phyloP scores from a whole-genome alignment of 176 grass and related monocot species.

The Aegilops longissima region DNA sequence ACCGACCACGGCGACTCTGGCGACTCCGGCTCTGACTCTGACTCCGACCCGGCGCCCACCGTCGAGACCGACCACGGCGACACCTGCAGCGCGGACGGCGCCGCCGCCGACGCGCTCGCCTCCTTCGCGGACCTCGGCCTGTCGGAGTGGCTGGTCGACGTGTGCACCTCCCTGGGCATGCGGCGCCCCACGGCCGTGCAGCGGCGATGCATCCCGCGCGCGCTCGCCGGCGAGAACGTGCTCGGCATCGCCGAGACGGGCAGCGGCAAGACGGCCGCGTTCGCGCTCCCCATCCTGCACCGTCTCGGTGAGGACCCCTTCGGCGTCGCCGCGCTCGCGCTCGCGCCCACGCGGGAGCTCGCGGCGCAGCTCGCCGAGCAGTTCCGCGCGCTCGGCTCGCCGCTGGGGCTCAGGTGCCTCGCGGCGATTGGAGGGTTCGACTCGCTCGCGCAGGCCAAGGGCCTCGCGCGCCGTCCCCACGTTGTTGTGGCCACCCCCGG shows the following conservation, averaged over 20 bases:
- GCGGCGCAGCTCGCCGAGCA: slow-evolving; percentile 87
- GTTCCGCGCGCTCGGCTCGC: slow-evolving; percentile 84
- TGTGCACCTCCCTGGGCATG: slow-evolving; percentile 63
- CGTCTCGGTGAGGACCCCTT: slow-evolving; percentile 72
- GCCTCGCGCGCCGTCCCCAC: slow-evolving; percentile 66
- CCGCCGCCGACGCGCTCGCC: neutral
- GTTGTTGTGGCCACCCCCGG: slow-evolving; percentile 87
- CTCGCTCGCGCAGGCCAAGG: slow-evolving; percentile 73
- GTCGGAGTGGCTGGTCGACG: slow-evolving; percentile 65
- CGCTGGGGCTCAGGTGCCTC: slow-evolving; percentile 72
- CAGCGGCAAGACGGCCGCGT: slow-evolving; percentile 90
- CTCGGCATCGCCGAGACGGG: slow-evolving; percentile 85
- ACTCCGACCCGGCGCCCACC: slow-evolving; percentile 4
- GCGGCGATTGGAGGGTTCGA: slow-evolving; percentile 80
- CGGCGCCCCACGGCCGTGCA: slow-evolving; percentile 68
- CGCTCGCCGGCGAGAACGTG: slow-evolving; percentile 73
- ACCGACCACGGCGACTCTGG: neutral
- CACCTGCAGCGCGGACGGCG: neutral
- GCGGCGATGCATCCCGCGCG: slow-evolving; percentile 77
- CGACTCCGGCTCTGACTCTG: neutral
- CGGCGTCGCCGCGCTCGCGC: slow-evolving; percentile 74
- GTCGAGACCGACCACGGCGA: slow-evolving; percentile 22
- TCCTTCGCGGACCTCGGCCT: slow-evolving; percentile 79
- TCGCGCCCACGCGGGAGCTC: slow-evolving; percentile 80
- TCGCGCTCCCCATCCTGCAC: slow-evolving; percentile 83